Conservation (phyloP, 2,329 filamentous ascomycete genomes). For the Talaromyces atroroseus region DNA sequence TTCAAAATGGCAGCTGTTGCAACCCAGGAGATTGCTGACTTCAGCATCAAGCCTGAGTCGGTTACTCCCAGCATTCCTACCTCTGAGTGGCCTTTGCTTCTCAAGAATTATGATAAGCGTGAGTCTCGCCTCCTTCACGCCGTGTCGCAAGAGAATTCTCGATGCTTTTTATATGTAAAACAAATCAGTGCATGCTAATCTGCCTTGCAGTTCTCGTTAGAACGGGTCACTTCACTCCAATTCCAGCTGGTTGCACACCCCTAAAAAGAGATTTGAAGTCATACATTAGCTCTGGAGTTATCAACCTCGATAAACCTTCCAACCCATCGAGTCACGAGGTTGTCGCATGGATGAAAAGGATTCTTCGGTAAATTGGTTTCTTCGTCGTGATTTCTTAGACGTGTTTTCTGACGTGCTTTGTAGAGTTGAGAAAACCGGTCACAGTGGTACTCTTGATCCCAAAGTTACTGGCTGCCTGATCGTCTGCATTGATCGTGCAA, state of each 20-base stretch:
- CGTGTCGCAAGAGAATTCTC: constrained; percentile 11
- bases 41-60: constrained; percentile 88
- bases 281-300: constrained; percentile 94
- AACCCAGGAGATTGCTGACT: constrained; percentile 62
- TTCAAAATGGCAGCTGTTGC: constrained; percentile 39
- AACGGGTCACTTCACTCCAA: constrained; percentile 94
- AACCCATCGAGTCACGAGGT: constrained; percentile 99
- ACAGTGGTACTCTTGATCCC: constrained; percentile 95
- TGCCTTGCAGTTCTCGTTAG: constrained; percentile 66
- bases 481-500: constrained; percentile 93
- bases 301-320: constrained; percentile 96
- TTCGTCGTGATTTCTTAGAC: not conserved
- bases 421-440: constrained; percentile 91
- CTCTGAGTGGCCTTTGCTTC: constrained; percentile 83
- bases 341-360: constrained; percentile 98
- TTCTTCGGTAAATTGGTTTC: constrained; percentile 62
- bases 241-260: constrained; percentile 85
- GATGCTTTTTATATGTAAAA: constrained; percentile 8
- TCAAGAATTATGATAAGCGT: constrained; percentile 95
- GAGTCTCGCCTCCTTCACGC: constrained; percentile 38
- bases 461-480: constrained; percentile 96
- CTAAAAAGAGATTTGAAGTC: constrained; percentile 93
- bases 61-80: constrained; percentile 73
- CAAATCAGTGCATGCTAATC: constrained; percentile 11
- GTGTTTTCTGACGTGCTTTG: constrained; percentile 17